phyloP scores from a whole-genome alignment of 768 basidiomycete species.

The Phlebiopsis flavidoalba region DNA sequence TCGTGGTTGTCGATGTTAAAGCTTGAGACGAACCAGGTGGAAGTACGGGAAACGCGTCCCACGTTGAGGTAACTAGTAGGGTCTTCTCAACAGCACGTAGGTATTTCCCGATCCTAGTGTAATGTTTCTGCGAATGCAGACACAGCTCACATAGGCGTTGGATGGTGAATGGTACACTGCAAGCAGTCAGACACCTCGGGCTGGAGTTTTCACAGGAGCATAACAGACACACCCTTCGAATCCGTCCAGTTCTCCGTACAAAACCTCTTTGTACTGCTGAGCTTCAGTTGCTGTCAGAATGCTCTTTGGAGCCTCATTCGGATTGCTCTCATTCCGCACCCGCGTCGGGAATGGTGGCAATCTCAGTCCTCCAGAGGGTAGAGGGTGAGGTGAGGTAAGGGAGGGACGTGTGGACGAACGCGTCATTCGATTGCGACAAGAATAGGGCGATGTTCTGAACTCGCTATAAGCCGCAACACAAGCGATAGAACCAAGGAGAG shows the following conservation, averaged over 20 bases:
- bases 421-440: slow-evolving; percentile 24
- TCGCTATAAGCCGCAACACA: slow-evolving; percentile 1
- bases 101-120: slow-evolving; percentile 80
- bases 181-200: neutral
- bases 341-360: slow-evolving; percentile 71
- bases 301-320: slow-evolving; percentile 49
- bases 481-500: neutral
- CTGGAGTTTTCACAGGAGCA: neutral
- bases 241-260: slow-evolving; percentile 63
- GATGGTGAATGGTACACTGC: slow-evolving; percentile 77
- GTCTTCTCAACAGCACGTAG: slow-evolving; percentile 81
- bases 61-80: slow-evolving; percentile 78
- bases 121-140: slow-evolving; percentile 60
- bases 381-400: slow-evolving; percentile 34
- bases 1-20: slow-evolving; percentile 37
- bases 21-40: neutral
- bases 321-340: slow-evolving; percentile 41
- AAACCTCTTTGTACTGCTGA: slow-evolving; percentile 43
- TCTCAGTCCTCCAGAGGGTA: slow-evolving; percentile 53
- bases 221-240: slow-evolving; percentile 59
- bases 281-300: slow-evolving; percentile 62
- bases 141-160: slow-evolving; percentile 86
- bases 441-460: slow-evolving; percentile 29
- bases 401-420: slow-evolving; percentile 32
- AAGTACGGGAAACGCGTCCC: slow-evolving; percentile 61